Percentiles rank a stretch among this genome's conserved stretches.
Conservation (phyloP, 148 eudicot species). For the Rhododendron henanense region DNA sequence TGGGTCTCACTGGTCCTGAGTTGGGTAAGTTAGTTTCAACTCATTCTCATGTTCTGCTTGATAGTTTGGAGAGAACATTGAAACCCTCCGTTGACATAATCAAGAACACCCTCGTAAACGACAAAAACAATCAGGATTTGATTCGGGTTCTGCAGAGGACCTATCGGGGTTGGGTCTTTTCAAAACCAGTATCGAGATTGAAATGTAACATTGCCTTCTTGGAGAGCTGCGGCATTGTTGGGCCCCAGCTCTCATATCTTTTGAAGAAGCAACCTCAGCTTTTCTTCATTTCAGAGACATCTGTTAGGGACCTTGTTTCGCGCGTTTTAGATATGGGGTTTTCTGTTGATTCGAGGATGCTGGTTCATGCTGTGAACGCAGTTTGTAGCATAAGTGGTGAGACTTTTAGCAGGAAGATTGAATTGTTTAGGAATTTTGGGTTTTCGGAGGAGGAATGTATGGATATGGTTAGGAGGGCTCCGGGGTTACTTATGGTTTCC, state of each 20-base stretch:
- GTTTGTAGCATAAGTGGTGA: conserved; percentile 15
- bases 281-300: background rate
- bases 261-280: conserved; percentile 17
- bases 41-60: background rate
- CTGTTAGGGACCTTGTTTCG: conserved; percentile 8
- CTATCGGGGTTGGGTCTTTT: background rate
- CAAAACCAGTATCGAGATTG: conserved; percentile 2
- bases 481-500: conserved; percentile 13
- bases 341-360: conserved; percentile 19
- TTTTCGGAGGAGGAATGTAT: conserved; percentile 21
- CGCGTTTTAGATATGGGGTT: conserved; percentile 21
- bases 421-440: conserved; percentile 21
- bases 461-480: conserved; percentile 21
- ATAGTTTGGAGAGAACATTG: conserved; percentile 7
- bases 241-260: conserved; percentile 15
- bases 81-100: background rate
- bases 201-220: conserved; percentile 6
- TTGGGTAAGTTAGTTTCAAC: conserved; percentile 6
- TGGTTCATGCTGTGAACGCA: conserved; percentile 18
- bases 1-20: conserved; percentile 9
- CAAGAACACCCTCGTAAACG: background rate
- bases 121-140: conserved; percentile 10
- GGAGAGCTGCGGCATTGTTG: conserved; percentile 20
- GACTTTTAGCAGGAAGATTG: conserved; percentile 17
- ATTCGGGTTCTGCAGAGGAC: conserved; percentile 2